Evolutionary conservation across 1,284 basidiomycete genomes (phyloP).

Genomic region (Fomitiporia mediterranea): DNA sequence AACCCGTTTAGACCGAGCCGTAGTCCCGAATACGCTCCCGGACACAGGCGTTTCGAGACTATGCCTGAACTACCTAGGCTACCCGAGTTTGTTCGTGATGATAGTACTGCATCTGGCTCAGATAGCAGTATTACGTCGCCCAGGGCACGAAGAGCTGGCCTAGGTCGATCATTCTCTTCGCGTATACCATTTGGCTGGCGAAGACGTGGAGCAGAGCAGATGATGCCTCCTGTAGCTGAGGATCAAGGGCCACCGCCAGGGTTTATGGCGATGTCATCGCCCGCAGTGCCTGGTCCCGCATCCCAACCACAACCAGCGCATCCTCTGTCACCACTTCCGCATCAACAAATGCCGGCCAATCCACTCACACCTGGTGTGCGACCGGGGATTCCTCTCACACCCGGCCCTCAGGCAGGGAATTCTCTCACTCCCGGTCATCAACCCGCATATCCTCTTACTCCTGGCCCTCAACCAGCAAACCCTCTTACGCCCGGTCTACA

Average conservation of each 20-base stretch:
- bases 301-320: conserved; percentile 3
- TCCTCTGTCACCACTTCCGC: background rate
- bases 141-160: background rate
- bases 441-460: background rate
- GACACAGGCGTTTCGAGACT: conserved; percentile 14
- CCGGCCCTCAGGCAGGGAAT: background rate
- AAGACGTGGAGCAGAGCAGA: conserved; percentile 2
- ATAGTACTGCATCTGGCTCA: background rate
- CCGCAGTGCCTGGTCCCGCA: background rate
- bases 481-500: background rate
- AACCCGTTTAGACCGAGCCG: conserved; percentile 16
- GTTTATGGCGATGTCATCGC: conserved; percentile 5
- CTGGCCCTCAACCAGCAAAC: background rate
- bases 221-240: background rate
- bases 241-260: conserved; percentile 6
- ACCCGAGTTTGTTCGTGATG: background rate
- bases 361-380: background rate
- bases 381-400: background rate
- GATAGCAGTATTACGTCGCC: conserved; percentile 1
- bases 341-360: background rate
- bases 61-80: conserved; percentile 7
- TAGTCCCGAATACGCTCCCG: background rate
- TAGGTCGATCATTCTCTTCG: conserved; percentile 6
- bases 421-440: background rate
- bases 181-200: background rate